These are phyloP conservation scores for Volvariella volvacea DNA, from an alignment of 1,284 basidiomycete species.

Conservation along the genomic window DNA sequence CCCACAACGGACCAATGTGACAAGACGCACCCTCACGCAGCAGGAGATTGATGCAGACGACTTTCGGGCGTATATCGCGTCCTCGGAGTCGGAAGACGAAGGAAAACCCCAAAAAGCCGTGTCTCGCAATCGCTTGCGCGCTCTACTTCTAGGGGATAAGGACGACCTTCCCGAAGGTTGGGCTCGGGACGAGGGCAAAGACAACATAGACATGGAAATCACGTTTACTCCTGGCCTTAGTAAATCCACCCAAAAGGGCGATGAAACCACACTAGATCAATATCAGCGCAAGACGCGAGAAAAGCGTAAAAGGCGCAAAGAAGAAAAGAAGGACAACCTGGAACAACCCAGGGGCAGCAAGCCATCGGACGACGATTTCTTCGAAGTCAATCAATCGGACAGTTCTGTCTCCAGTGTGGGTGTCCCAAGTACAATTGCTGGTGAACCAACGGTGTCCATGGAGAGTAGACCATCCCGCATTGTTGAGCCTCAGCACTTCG, in stretches of 20 bases:
- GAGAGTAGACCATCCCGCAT: constrained; percentile 9
- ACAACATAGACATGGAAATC: constrained; percentile 82
- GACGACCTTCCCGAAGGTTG: constrained; percentile 77
- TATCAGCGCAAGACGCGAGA: constrained; percentile 87
- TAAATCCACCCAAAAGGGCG: constrained; percentile 42
- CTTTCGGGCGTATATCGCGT: constrained; percentile 82
- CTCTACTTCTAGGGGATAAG: constrained; percentile 62
- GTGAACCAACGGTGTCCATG: not conserved
- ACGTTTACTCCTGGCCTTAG: constrained; percentile 86
- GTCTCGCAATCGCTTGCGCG: constrained; percentile 61
- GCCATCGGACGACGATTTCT: constrained; percentile 60
- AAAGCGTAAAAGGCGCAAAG: constrained; percentile 76
- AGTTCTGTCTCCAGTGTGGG: not conserved
- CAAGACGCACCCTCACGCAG: constrained; percentile 70
- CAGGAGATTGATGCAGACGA: constrained; percentile 88
- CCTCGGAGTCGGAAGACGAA: constrained; percentile 45
- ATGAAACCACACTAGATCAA: constrained; percentile 78
- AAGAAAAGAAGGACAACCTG: constrained; percentile 42
- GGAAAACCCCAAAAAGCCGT: constrained; percentile 29
- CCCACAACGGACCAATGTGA: constrained; percentile 78
- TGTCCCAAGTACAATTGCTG: not conserved
- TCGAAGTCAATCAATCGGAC: constrained; percentile 28
- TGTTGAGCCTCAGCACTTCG: constrained; percentile 74
- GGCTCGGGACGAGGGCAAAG: constrained; percentile 41
- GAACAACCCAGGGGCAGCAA: constrained; percentile 11